Evolutionary conservation across 2,329 filamentous ascomycete genomes (phyloP), one percentile per base, ranked within the genome.

Genomic region (Colletotrichum sp.): DNA sequence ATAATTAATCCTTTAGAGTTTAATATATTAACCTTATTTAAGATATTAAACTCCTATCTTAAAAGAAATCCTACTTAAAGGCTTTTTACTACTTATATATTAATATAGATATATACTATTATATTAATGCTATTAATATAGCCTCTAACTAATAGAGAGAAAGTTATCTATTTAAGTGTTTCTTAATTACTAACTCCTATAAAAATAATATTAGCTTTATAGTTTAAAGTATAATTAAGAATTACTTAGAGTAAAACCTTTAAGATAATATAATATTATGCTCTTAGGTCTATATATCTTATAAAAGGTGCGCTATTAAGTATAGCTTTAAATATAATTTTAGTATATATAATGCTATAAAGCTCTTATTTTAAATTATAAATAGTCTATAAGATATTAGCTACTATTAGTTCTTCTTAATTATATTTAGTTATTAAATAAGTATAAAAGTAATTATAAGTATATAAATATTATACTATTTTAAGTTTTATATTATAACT

Each of bases 401-500:
- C 4, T 18, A 43, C 2, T 3, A 9, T 43, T 43, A 43, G 16
- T 10, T 43, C 4, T 6, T 43, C 0, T 9, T 43, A n/a, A 0
- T 43, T 43, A 43, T 43, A 18, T 10, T 43, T 43, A n/a, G 8
- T n/a, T n/a, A n/a, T 2, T 18, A n/a, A 43, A n/a, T 43, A 43
- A 0, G 9, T 6, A 1, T 43, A 43, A 9, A 9, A 9, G 3
- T 43, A 43, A 10, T 43, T 3, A n/a, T 43, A n/a, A 18, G 0
- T 8, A 39, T 39, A 39, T 39, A 39, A 18, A 9, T 39, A 18
- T 18, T 39, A 18, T 16, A 39, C 4, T 39, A 39, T 39, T 8
- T 39, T 4, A 5, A 39, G 7, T 8, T 9, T 39, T 39, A 43
- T 43, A n/a, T n/a, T 43, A 43, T 43, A 43, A 0, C 0, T 43